Evolutionary conservation across 2,329 filamentous ascomycete genomes (phyloP), one percentile per base, ranked within the genome.

Genomic region (Aspergillus novoparasiticus): DNA sequence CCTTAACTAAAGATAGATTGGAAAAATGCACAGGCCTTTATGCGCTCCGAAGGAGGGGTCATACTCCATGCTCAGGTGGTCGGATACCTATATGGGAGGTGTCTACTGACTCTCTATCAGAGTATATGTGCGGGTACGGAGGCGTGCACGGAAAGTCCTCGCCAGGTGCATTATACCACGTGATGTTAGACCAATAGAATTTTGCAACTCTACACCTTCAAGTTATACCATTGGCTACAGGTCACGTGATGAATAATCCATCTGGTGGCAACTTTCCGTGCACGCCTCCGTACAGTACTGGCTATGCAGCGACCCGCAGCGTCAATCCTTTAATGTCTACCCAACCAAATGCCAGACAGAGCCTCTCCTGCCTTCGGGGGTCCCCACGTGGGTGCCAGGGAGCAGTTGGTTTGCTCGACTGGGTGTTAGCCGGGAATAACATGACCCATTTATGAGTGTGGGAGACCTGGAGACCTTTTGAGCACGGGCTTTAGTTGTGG

Each of bases 61-160:
- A 55, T 14, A 26, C 51, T 39, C 32, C 51, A 55, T 39, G 21
- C n/a, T 55, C 51, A 55, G 32, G 32, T 55, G 51, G 51, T 36
- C 51, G 10, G 23, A 55, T 16, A 16, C 5, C 21, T 39, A 16
- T 55, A 23, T 39, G 10, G 19, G 4, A 36, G 51, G 23, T 36
- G 51, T 19, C 51, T 55, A 39, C 34, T 55, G 34, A 39, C 51
- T 19, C 30, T 21, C 21, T 34, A 26, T 26, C 12, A 1, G 39
- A 41, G 39, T 23, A 53, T n/a, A 53, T 19, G 28, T 39, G n/a
- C 16, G 48, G 26, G 28, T 51, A 51, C 23, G 23, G 23, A 23
- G 23, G 23, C 23, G 23, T 23, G 23, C 23, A 23, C 23, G 23
- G 23, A 23, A 23, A 23, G 23, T 23, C 23, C 23, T 23, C 23